Evolutionary conservation across 352 stramenopile species (phyloP).

Genomic region (Phytophthora ramorum): DNA sequence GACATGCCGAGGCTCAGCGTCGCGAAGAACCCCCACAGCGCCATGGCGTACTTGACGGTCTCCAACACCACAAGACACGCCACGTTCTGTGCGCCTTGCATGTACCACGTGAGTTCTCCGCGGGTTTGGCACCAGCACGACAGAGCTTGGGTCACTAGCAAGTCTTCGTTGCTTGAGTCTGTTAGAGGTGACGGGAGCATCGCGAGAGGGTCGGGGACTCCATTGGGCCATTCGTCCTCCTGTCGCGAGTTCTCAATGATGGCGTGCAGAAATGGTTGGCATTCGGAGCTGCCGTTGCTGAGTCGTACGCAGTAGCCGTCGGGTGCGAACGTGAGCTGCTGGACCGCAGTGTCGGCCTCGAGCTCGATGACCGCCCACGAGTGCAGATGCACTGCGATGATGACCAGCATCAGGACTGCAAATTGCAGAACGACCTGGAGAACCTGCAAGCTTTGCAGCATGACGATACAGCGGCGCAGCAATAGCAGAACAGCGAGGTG

Average conservation of each 20-base stretch:
- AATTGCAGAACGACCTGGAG: slow-evolving; percentile 36
- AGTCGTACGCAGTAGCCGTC: slow-evolving; percentile 52
- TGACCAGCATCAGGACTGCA: slow-evolving; percentile 35
- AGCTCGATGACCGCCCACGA: slow-evolving; percentile 48
- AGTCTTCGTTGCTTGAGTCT: slow-evolving; percentile 15
- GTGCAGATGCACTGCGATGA: slow-evolving; percentile 33
- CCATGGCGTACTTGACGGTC: slow-evolving; percentile 48
- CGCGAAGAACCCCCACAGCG: slow-evolving; percentile 47
- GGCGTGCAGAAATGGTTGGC: slow-evolving; percentile 45
- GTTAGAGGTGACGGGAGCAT: slow-evolving; percentile 8
- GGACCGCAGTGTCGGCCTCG: background rate
- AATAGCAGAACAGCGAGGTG: background rate
- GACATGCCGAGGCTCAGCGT: slow-evolving; percentile 30
- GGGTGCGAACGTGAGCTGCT: slow-evolving; percentile 51
- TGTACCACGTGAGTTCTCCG: slow-evolving; percentile 46
- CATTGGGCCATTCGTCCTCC: slow-evolving; percentile 14
- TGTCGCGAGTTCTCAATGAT: slow-evolving; percentile 34
- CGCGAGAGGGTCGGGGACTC: slow-evolving; percentile 7
- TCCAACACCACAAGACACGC: slow-evolving; percentile 68
- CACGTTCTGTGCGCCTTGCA: slow-evolving; percentile 60
- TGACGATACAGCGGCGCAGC: background rate
- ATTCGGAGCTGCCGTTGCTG: slow-evolving; percentile 43
- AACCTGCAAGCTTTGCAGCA: slow-evolving; percentile 28
- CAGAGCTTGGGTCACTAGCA: slow-evolving; percentile 35
- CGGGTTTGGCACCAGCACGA: slow-evolving; percentile 55